These are phyloP conservation scores for Cercospora sp. DNA, from an alignment of 2,329 filamentous ascomycete species.

Conservation along the genomic window DNA sequence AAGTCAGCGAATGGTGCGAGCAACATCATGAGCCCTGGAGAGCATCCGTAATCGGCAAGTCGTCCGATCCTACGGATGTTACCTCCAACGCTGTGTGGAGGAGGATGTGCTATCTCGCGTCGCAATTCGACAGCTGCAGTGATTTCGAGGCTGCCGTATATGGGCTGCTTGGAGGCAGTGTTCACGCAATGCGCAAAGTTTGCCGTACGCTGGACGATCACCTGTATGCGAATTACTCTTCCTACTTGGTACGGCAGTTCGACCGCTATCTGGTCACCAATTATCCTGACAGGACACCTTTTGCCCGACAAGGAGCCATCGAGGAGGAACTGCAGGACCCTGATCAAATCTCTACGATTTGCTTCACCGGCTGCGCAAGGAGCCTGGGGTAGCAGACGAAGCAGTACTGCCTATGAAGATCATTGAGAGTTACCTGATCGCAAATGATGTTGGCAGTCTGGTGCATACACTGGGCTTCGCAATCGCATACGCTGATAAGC, in stretches of 20 bases:
- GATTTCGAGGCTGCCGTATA: slow-evolving; percentile 88
- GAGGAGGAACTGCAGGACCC: slow-evolving; percentile 65
- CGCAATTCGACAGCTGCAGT: slow-evolving; percentile 65
- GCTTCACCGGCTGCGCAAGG: slow-evolving; percentile 60
- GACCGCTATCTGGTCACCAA: slow-evolving; percentile 66
- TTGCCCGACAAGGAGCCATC: slow-evolving; percentile 60
- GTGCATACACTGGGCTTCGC: slow-evolving; percentile 47
- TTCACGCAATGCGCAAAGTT: slow-evolving; percentile 72
- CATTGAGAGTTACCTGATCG: slow-evolving; percentile 73
- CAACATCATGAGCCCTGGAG: slow-evolving; percentile 88
- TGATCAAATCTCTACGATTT: slow-evolving; percentile 48
- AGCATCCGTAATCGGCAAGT: slow-evolving; percentile 74
- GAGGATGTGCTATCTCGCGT: slow-evolving; percentile 73
- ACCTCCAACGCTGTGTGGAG: slow-evolving; percentile 61
- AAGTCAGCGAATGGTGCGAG: slow-evolving; percentile 82
- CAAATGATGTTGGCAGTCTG: slow-evolving; percentile 55
- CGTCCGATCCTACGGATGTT: slow-evolving; percentile 42
- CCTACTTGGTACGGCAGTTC: slow-evolving; percentile 77
- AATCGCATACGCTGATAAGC: slow-evolving; percentile 43
- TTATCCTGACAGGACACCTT: slow-evolving; percentile 56
- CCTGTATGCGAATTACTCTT: slow-evolving; percentile 84
- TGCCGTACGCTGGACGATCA: slow-evolving; percentile 82
- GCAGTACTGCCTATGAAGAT: slow-evolving; percentile 68
- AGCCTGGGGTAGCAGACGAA: slow-evolving; percentile 58
- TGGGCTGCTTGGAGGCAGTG: slow-evolving; percentile 83